Evolutionary conservation across 306 rosid species (phyloP).

Genomic region (Gillenia trifoliata): DNA sequence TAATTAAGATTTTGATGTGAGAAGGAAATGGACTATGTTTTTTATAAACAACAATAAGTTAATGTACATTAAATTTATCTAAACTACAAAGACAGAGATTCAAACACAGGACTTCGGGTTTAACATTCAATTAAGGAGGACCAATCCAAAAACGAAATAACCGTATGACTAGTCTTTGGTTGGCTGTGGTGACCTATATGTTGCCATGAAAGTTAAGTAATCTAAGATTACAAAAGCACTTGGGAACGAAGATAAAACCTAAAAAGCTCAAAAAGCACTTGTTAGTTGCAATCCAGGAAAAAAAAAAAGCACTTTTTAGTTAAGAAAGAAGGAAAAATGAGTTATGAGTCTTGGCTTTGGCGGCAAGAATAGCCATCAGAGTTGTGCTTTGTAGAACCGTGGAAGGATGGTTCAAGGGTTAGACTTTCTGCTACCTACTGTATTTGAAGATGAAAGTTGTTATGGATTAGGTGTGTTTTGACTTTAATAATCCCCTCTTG

Average conservation of each 20-base stretch:
- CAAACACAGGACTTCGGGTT: no score
- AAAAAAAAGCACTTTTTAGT: background rate
- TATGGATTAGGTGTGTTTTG: slow-evolving; percentile 9
- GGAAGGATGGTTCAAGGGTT: background rate
- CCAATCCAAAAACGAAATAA: background rate
- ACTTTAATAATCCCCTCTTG: background rate
- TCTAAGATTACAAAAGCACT: background rate
- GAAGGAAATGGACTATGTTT: background rate
- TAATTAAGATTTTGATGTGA: background rate
- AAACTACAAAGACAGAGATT: no score
- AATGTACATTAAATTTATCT: no score
- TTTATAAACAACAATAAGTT: no score
- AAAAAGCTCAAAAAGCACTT: background rate
- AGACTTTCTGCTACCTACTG: background rate
- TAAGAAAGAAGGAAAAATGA: background rate
- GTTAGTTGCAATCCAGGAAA: no score
- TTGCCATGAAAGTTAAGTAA: background rate
- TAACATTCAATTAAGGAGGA: background rate
- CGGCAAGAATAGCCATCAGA: background rate
- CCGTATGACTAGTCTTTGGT: background rate
- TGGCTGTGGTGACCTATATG: background rate
- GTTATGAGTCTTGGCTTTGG: slow-evolving; percentile 3
- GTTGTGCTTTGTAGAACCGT: background rate
- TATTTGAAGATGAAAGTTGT: background rate
- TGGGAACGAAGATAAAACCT: background rate